Conservation (phyloP, 495 filamentous ascomycete species). For the Aspergillus taichungensis region DNA sequence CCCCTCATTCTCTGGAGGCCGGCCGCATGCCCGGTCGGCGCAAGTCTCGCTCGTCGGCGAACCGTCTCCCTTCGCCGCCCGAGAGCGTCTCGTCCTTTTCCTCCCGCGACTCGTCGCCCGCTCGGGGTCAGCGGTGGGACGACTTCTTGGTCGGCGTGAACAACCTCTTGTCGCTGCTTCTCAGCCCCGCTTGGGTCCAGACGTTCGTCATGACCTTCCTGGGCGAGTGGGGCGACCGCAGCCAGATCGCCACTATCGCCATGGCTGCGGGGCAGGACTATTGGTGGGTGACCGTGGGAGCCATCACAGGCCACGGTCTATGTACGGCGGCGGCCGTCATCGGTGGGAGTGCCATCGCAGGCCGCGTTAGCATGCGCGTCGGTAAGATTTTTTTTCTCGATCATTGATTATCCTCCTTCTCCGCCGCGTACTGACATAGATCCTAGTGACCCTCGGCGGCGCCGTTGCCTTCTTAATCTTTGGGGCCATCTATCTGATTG, state of each 20-base stretch:
- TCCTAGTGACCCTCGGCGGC: conserved; percentile 82
- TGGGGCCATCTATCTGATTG: conserved; percentile 80
- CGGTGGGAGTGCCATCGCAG: conserved; percentile 85
- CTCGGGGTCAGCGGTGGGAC: conserved; percentile 27
- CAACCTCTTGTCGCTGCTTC: conserved; percentile 78
- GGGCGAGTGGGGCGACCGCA: conserved; percentile 96
- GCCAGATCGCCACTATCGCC: conserved; percentile 96
- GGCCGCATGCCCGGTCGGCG: conserved; percentile 33
- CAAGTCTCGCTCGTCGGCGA: conserved; percentile 36
- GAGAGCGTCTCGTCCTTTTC: conserved; percentile 47
- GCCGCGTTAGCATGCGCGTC: conserved; percentile 88
- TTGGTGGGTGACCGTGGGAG: conserved; percentile 95
- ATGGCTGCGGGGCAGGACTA: conserved; percentile 99
- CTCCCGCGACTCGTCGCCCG: conserved; percentile 50
- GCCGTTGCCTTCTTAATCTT: conserved; percentile 88
- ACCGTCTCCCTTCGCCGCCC: conserved; percentile 45
- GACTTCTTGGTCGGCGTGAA: conserved; percentile 53
- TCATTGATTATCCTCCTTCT: background rate
- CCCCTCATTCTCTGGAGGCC: conserved; percentile 42
- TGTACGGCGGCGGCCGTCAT: conserved; percentile 93
- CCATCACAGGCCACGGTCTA: conserved; percentile 74
- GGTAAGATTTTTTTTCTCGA: conserved; percentile 63
- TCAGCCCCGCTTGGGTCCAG: conserved; percentile 96
- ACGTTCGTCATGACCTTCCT: conserved; percentile 99
- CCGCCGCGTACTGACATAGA: conserved; percentile 12